Conservation (phyloP, 306 rosid genomes). For the Lotus japonicus region DNA sequence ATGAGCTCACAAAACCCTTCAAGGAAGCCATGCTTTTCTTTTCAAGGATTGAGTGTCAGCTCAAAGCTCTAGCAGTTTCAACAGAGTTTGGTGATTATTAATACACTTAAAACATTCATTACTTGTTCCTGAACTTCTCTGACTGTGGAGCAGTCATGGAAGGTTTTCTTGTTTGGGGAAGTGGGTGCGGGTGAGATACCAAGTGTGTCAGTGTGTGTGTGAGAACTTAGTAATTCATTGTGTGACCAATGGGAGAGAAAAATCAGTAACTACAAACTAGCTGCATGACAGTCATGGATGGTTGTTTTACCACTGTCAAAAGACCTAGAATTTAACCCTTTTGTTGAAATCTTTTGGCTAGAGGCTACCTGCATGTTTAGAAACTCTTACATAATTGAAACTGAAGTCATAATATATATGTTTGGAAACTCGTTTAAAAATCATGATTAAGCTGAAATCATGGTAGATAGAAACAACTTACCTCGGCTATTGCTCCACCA, state of each 20-base stretch:
- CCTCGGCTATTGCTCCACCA: no score
- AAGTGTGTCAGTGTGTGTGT: background rate
- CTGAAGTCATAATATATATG: no score
- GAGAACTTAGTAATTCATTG: background rate
- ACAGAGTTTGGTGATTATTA: slow-evolving; percentile 48
- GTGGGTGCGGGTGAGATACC: background rate
- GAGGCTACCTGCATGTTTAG: background rate
- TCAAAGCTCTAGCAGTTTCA: slow-evolving; percentile 67
- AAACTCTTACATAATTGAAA: no score
- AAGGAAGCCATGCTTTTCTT: slow-evolving; percentile 93
- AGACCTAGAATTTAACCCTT: background rate
- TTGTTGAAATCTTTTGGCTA: background rate
- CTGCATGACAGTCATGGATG: background rate
- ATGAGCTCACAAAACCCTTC: slow-evolving; percentile 88
- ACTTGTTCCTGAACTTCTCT: slow-evolving; percentile 4
- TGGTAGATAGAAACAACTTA: no score
- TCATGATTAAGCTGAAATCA: no score
- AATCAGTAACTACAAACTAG: background rate
- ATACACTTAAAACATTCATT: background rate
- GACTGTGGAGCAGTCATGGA: background rate
- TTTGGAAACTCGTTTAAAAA: no score
- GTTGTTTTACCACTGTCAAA: background rate
- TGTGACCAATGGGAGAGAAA: background rate
- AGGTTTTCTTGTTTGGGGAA: background rate
- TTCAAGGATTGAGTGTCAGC: slow-evolving; percentile 69